Base-by-base conservation (phyloP, 2,329 filamentous ascomycete species). In the Rachicladosporium sp. region DNA sequence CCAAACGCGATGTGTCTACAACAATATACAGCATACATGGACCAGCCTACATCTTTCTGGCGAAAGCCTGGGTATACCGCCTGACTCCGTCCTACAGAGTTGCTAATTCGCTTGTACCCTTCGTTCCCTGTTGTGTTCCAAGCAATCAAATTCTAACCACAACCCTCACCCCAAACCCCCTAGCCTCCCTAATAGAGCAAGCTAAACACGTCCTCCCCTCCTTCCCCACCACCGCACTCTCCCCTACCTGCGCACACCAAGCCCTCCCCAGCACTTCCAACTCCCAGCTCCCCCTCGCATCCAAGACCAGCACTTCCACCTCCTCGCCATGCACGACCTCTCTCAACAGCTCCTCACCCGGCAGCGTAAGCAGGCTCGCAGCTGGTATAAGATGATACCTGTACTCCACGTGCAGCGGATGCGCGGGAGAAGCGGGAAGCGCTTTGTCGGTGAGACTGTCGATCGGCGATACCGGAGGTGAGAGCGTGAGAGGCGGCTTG, bases 141-240 rank as follows among this genome's bases (percentile, higher is more conserved):
- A 19, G 15, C 15, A 19, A 29, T 54, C 44, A 65, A 4, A 65
- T 51, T 39, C 65, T 50, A 11, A 69, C 70, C n/a, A 85, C 69
- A 19, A 85, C 71, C 48, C 72, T 74, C 66, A 83, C 78, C 2
- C 75, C 78, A 42, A 86, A 56, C 3, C 78, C 82, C 4, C 76
- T 76, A 0, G 81, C 82, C 63, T 89, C 82, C 11, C 83, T 70
- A 33, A 89, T 74, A 31, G 80, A 80, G 58, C 83, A 89, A 3
- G 74, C 73, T 29, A 88, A 59, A 54, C 83, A 89, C 0, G 79
- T 81, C 44, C 80, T 68, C 47, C 75, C 73, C 31, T 70, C 67
- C 37, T 80, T 68, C 44, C 78, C 82, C 46, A 88, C 69, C 11
- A 88, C 56, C 13, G 82, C 82, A 55, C 86, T 81, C 69, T 78